A percentile compares a stretch with the other conserved stretches of the same genome.
Evolutionary conservation across 495 filamentous ascomycete genomes (phyloP).

Genomic region (Penicillium steckii): DNA sequence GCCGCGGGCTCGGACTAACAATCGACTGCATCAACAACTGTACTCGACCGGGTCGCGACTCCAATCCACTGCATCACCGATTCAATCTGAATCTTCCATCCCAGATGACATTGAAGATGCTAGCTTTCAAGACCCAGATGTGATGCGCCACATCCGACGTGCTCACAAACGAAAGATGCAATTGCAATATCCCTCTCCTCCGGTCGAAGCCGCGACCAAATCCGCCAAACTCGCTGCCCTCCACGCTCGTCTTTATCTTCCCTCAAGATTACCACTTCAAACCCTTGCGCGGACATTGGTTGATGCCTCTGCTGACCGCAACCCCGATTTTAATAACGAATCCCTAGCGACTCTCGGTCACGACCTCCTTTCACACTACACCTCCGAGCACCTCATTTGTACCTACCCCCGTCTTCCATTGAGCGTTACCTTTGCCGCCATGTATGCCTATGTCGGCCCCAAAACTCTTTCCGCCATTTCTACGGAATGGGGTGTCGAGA

Average conservation of each 20-base stretch:
- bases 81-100: slow-evolving; percentile 20
- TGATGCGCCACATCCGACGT: slow-evolving; percentile 16
- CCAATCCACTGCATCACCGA: slow-evolving; percentile 40
- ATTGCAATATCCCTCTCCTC: slow-evolving; percentile 61
- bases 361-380: slow-evolving; percentile 80
- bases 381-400: slow-evolving; percentile 80
- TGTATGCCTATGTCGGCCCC: slow-evolving; percentile 76
- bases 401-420: slow-evolving; percentile 88
- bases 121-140: slow-evolving; percentile 13
- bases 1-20: slow-evolving; percentile 50
- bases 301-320: slow-evolving; percentile 75
- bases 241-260: slow-evolving; percentile 84
- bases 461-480: slow-evolving; percentile 67
- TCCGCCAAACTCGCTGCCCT: slow-evolving; percentile 93
- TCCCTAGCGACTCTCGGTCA: slow-evolving; percentile 79
- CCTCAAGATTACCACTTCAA: slow-evolving; percentile 76
- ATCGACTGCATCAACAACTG: slow-evolving; percentile 46
- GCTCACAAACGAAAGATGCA: slow-evolving; percentile 27
- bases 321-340: slow-evolving; percentile 75
- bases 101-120: slow-evolving; percentile 7
- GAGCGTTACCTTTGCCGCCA: slow-evolving; percentile 74
- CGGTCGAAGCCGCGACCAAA: slow-evolving; percentile 59
- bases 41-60: slow-evolving; percentile 31
- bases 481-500: slow-evolving; percentile 86
- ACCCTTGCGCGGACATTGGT: slow-evolving; percentile 84